Conservation (phyloP, 1,284 basidiomycete species). For the Leccinum subrobustum region DNA sequence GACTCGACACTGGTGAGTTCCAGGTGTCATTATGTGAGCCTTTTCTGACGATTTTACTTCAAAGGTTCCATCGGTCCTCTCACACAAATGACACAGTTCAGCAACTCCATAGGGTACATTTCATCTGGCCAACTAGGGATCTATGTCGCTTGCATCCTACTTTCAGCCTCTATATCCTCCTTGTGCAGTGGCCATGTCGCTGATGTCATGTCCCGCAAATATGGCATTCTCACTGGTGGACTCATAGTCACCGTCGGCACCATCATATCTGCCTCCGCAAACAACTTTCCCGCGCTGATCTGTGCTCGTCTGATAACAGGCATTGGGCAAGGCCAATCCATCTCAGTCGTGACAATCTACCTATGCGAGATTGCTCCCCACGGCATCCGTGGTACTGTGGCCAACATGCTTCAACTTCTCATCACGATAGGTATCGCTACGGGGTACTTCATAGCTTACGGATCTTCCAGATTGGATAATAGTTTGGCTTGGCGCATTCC, state of each 20-base stretch:
- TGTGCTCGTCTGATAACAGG: slow-evolving; percentile 49
- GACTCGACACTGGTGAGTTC: slow-evolving; percentile 31
- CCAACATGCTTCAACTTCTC: slow-evolving; percentile 44
- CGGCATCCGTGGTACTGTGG: slow-evolving; percentile 42
- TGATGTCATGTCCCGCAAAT: slow-evolving; percentile 48
- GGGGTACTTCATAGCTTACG: slow-evolving; percentile 54
- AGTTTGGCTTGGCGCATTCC: slow-evolving; percentile 50
- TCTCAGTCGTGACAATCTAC: slow-evolving; percentile 48
- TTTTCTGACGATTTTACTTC: neutral
- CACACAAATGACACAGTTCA: slow-evolving; percentile 46
- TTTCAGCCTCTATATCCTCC: slow-evolving; percentile 46
- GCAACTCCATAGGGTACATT: slow-evolving; percentile 34
- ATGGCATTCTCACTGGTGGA: slow-evolving; percentile 43
- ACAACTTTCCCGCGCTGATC: slow-evolving; percentile 38
- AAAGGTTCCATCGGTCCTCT: slow-evolving; percentile 45
- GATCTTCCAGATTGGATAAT: slow-evolving; percentile 36
- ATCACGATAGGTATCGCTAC: slow-evolving; percentile 45
- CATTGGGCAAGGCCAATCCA: slow-evolving; percentile 47
- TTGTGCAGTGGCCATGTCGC: slow-evolving; percentile 45
- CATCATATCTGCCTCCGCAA: slow-evolving; percentile 35
- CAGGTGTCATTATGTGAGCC: neutral
- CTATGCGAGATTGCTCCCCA: slow-evolving; percentile 45
- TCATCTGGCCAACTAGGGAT: slow-evolving; percentile 42
- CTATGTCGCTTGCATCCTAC: slow-evolving; percentile 45
- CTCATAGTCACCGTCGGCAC: slow-evolving; percentile 42